phyloP scores from a whole-genome alignment of 768 basidiomycete species.

The Cystoderma amianthinum region DNA sequence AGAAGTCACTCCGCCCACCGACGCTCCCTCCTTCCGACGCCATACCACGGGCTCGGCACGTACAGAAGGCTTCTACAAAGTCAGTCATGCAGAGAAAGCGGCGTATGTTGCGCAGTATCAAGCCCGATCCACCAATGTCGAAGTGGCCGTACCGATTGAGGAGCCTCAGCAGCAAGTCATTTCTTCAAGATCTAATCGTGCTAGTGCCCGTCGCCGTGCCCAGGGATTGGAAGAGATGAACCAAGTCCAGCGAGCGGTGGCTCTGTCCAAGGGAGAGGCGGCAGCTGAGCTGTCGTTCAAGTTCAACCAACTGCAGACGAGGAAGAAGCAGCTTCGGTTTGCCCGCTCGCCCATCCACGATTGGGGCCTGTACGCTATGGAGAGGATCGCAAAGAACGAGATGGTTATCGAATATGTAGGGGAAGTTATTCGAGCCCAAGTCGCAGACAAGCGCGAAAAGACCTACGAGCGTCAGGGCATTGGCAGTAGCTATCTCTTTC shows the following conservation, averaged over 20 bases:
- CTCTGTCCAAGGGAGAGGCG: slow-evolving; percentile 68
- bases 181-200: slow-evolving; percentile 85
- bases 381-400: slow-evolving; percentile 87
- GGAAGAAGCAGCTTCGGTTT: slow-evolving; percentile 97
- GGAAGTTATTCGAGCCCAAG: slow-evolving; percentile 90
- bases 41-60: slow-evolving; percentile 85
- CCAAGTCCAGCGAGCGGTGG: slow-evolving; percentile 77
- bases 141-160: slow-evolving; percentile 34
- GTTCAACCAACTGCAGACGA: slow-evolving; percentile 96
- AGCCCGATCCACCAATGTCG: slow-evolving; percentile 42
- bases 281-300: slow-evolving; percentile 77
- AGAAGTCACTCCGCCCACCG: slow-evolving; percentile 16
- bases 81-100: slow-evolving; percentile 86
- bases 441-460: slow-evolving; percentile 96
- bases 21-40: slow-evolving; percentile 54
- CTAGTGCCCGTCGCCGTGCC: slow-evolving; percentile 85
- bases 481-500: slow-evolving; percentile 94
- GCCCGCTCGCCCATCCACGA: slow-evolving; percentile 95
- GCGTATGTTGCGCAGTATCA: slow-evolving; percentile 89
- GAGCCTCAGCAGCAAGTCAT: slow-evolving; percentile 51
- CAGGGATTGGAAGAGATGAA: slow-evolving; percentile 94
- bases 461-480: slow-evolving; percentile 96
- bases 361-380: slow-evolving; percentile 98
- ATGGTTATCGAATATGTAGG: slow-evolving; percentile 99
- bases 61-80: slow-evolving; percentile 94